phyloP scores from a whole-genome alignment of 345 rosid genomes.

The Hibiscus syriacus region DNA sequence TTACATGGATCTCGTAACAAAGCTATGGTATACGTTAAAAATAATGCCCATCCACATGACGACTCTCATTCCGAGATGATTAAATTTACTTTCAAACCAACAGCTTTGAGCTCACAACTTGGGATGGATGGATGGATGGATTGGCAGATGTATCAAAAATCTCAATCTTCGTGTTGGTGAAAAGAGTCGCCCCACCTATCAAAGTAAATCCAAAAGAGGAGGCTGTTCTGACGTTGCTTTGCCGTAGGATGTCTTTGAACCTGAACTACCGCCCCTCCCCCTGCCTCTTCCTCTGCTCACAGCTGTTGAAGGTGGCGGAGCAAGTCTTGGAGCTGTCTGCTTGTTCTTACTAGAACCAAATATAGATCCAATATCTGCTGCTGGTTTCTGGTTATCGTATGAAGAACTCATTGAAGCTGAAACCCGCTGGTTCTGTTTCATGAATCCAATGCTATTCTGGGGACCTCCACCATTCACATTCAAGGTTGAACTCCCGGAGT shows the following conservation, averaged over 20 bases:
- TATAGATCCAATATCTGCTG: constrained; percentile 66
- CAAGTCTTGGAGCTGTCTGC: constrained; percentile 61
- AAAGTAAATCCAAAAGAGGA: constrained; percentile 72
- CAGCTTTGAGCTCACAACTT: constrained; percentile 7
- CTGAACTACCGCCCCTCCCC: constrained; percentile 34
- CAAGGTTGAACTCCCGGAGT: constrained; percentile 25
- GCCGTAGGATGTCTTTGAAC: constrained; percentile 30
- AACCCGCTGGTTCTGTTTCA: constrained; percentile 54
- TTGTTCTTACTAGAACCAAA: constrained; percentile 57
- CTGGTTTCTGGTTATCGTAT: constrained; percentile 41
- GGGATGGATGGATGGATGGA: too few relatives aligned
- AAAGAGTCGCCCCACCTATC: constrained; percentile 3
- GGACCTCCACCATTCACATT: constrained; percentile 26
- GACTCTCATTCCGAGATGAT: background rate
- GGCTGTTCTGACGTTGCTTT: constrained; percentile 53
- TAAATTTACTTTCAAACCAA: background rate
- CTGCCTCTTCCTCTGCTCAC: constrained; percentile 82
- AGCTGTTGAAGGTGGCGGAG: constrained; percentile 82
- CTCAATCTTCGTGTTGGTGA: background rate
- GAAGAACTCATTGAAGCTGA: constrained; percentile 22
- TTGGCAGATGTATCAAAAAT: background rate
- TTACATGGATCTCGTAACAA: background rate
- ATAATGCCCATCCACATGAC: constrained; percentile 3
- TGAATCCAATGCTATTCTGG: constrained; percentile 37
- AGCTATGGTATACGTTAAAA: too few relatives aligned